These are phyloP conservation scores for Fusarium sp. DNA, from an alignment of 2,329 filamentous ascomycete species.

Conservation along the genomic window DNA sequence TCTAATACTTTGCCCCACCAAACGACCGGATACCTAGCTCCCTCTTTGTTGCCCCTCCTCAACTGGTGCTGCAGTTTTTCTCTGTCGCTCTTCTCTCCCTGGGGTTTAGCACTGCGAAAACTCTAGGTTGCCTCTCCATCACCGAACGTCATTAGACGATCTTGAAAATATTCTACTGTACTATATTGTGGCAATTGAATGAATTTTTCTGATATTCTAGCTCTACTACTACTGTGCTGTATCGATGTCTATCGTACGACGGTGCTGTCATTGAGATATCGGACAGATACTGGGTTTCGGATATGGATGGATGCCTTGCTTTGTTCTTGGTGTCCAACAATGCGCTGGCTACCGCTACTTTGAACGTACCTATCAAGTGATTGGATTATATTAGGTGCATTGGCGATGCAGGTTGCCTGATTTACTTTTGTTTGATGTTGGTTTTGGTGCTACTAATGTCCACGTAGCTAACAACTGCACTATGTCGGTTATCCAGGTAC, in stretches of 20 bases:
- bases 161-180: neutral
- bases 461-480: constrained; percentile 7
- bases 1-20: constrained; percentile 39
- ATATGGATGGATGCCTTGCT: constrained; percentile 1
- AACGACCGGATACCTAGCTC: constrained; percentile 32
- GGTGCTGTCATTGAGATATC: constrained; percentile 6
- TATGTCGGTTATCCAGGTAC: neutral
- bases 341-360: constrained; percentile 32
- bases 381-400: constrained; percentile 15
- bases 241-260: constrained; percentile 4
- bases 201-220: constrained; percentile 20
- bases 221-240: neutral
- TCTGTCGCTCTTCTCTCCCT: constrained; percentile 40
- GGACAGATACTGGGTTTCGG: neutral
- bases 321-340: constrained; percentile 17
- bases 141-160: constrained; percentile 28
- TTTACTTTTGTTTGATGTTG: constrained; percentile 16
- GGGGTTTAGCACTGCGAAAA: constrained; percentile 32
- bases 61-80: constrained; percentile 20
- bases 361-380: constrained; percentile 6
- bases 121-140: constrained; percentile 29
- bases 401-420: constrained; percentile 16
- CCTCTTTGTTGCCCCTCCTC: constrained; percentile 37
- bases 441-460: neutral
- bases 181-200: constrained; percentile 27